Base-by-base conservation (phyloP, 2,329 filamentous ascomycete species). In the Stylonectria norvegica region DNA sequence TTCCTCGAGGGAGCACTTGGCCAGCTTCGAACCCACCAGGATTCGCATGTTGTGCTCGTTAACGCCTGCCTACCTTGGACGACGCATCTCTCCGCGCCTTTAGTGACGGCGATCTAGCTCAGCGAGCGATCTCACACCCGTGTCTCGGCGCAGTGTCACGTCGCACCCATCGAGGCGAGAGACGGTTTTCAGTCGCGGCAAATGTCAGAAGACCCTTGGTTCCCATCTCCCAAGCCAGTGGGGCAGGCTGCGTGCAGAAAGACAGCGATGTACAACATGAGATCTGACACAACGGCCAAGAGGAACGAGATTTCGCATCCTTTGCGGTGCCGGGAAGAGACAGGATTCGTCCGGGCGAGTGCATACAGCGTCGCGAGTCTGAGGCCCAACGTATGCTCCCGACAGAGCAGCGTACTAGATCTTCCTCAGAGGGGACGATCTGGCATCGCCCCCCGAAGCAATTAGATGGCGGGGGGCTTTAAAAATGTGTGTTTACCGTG, bases 11-110 rank as follows among this genome's bases (percentile, higher is more conserved):
- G n/a, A n/a, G n/a, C n/a, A n/a, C n/a, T n/a, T n/a, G n/a, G n/a
- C n/a, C n/a, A n/a, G n/a, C n/a, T n/a, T n/a, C n/a, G n/a, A n/a
- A n/a, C n/a, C n/a, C n/a, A n/a, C n/a, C n/a, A n/a, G n/a, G n/a
- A n/a, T n/a, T n/a, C n/a, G n/a, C n/a, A 36, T 38, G 17, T 34
- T 31, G 33, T 38, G 14, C 49, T 58, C 56, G 56, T 56, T 48
- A 58, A 57, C 36, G 48, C 50, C 35, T 59, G 42, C 56, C 56
- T 55, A 56, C 48, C 48, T 58, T 45, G 56, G 56, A 54, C 46
- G 31, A 20, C 35, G 30, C 36, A 37, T 33, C 20, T 27, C 18
- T 38, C 31, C 18, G 34, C 14, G 28, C 23, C 36, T 27, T 27
- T 25, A 36, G 29, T n/a, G 20, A 39, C 29, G 18, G 35, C 29